phyloP scores from a whole-genome alignment of 2,329 filamentous ascomycete genomes.

The Canariomyces notabilis region DNA sequence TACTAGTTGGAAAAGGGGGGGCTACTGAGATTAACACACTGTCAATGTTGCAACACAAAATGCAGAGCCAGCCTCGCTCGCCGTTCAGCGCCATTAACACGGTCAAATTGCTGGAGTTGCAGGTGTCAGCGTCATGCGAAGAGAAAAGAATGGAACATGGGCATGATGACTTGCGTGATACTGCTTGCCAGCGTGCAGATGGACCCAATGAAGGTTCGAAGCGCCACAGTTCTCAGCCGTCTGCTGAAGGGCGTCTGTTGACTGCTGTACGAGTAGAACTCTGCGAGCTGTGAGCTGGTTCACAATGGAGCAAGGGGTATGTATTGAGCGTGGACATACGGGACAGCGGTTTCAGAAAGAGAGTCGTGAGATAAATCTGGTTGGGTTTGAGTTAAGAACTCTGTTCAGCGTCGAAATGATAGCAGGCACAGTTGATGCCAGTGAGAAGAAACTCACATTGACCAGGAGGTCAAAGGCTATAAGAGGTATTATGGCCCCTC shows the following conservation, averaged over 20 bases:
- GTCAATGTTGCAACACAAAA: constrained; percentile 61
- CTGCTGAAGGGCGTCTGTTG: constrained; percentile 37
- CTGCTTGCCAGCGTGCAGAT: constrained; percentile 53
- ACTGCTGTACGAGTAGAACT: constrained; percentile 50
- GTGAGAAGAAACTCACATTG: constrained; percentile 38
- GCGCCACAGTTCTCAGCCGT: constrained; percentile 47
- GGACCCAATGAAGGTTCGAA: constrained; percentile 56
- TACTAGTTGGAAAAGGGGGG: not conserved
- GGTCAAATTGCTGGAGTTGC: constrained; percentile 52
- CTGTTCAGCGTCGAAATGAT: too few relatives aligned
- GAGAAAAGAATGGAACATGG: constrained; percentile 1
- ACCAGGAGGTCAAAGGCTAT: constrained; percentile 57
- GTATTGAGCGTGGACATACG: constrained; percentile 36
- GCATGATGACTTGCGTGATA: constrained; percentile 42
- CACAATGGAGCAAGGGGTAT: too few relatives aligned
- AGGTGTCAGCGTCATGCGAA: not conserved
- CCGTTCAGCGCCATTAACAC: constrained; percentile 54
- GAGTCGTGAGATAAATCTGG: constrained; percentile 53
- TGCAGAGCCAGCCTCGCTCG: constrained; percentile 58
- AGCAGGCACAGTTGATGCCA: too few relatives aligned
- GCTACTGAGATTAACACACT: constrained; percentile 35
- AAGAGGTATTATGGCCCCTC: constrained; percentile 54
- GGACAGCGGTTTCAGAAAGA: constrained; percentile 58
- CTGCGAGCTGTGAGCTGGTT: constrained; percentile 31
- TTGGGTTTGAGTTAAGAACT: constrained; percentile 7